Base-by-base conservation (phyloP, 2,329 filamentous ascomycete genomes). In the Hypoxylon sp. region DNA sequence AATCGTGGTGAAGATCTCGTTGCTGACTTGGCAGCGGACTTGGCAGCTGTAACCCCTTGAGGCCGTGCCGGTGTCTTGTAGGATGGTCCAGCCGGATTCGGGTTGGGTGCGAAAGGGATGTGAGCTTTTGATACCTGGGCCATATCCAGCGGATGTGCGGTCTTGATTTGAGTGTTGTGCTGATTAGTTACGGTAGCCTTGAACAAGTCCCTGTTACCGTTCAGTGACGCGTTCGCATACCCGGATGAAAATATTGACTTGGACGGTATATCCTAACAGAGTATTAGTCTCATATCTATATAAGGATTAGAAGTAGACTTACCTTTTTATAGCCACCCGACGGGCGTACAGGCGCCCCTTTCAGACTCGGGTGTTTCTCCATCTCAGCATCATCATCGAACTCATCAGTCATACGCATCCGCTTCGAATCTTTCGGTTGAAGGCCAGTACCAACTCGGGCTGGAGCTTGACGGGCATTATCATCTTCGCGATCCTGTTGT, bases 121-220 rank as follows among this genome's bases (percentile, higher is more conserved):
- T 92, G 90, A n/a, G 90, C 92, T 80, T 92, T 97, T 6, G 93
- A 92, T 66, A 95, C 90, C 77, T 95, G 92, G n/a, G 91, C 88
- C 88, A 95, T 94, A 73, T 96, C 93, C 76, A 94, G 83, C 1
- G 92, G 92, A 74, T 94, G 90, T 0, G 83, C 85, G 2, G 86
- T 82, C 78, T 91, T 90, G 56, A 83, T 80, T 39, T 92, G 88
- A 71, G 87, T 85, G 73, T 88, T 87, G 71, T 93, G 90, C 74
- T 94, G 92, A 19, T 85, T 84, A 13, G 88, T 90, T 54, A 91
- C 86, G 0, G 88, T 89, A 6, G 87, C 82, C 80, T 91, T 92
- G 84, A 91, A 91, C 63, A 92, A 80, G 73, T 88, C 83, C 76
- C 85, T 81, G 74, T 86, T 80, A 74, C 83, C 81, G 61, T 81